Evolutionary conservation across 2,329 filamentous ascomycete species (phyloP).

Genomic region (Aspergillus niger): DNA sequence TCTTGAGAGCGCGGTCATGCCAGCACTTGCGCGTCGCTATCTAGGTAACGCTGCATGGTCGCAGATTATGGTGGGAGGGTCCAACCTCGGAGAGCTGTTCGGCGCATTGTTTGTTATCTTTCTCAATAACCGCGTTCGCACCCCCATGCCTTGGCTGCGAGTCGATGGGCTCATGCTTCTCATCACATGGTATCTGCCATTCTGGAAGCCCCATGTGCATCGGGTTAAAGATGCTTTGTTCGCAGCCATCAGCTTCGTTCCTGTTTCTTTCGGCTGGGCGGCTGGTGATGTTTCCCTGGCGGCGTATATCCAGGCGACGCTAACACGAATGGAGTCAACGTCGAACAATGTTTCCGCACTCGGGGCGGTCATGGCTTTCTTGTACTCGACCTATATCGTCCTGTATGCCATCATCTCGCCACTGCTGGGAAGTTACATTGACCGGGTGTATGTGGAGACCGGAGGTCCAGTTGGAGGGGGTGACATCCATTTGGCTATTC

Average conservation of each 20-base stretch:
- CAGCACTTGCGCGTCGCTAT: slow-evolving; percentile 20
- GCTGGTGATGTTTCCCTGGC: slow-evolving; percentile 21
- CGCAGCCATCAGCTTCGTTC: slow-evolving; percentile 18
- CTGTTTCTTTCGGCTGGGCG: slow-evolving; percentile 20
- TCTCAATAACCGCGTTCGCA: slow-evolving; percentile 15
- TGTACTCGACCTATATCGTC: slow-evolving; percentile 20
- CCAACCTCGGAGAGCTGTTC: slow-evolving; percentile 19
- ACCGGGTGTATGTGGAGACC: slow-evolving; percentile 16
- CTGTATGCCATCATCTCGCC: slow-evolving; percentile 20
- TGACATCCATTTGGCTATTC: slow-evolving; percentile 18
- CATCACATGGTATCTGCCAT: slow-evolving; percentile 20
- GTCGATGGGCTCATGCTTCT: slow-evolving; percentile 19
- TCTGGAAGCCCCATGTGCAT: slow-evolving; percentile 13
- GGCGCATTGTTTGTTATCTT: slow-evolving; percentile 20
- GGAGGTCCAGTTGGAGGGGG: slow-evolving; percentile 16
- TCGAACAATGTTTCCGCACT: slow-evolving; percentile 17
- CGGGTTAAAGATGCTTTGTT: slow-evolving; percentile 14
- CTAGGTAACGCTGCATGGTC: slow-evolving; percentile 21
- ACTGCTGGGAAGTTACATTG: slow-evolving; percentile 21
- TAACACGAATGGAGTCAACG: slow-evolving; percentile 18
- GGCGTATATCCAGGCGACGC: slow-evolving; percentile 19
- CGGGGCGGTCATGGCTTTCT: slow-evolving; percentile 19
- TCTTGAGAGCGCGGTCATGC: slow-evolving; percentile 18
- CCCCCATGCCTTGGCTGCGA: slow-evolving; percentile 20
- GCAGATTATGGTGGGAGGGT: slow-evolving; percentile 20